Conservation (phyloP, 306 rosid species). For the Arachis stenosperma region DNA sequence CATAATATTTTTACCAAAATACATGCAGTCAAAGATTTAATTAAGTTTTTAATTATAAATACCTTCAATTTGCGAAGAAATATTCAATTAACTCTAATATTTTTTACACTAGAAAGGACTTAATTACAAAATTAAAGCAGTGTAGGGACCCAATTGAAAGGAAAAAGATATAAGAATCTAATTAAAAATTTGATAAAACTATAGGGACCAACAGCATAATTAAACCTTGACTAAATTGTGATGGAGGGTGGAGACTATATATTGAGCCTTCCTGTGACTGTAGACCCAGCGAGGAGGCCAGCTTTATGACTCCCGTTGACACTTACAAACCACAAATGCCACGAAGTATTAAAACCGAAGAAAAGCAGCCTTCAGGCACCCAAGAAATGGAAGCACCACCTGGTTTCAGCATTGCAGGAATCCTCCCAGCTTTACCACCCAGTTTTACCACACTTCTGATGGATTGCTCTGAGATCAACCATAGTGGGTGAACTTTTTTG, state of each 20-base stretch:
- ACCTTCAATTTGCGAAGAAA: too few relatives aligned
- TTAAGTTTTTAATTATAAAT: too few relatives aligned
- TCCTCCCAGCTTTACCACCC: slow-evolving; percentile 71
- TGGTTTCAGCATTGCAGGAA: slow-evolving; percentile 43
- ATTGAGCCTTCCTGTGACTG: slow-evolving; percentile 40
- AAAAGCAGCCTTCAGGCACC: slow-evolving; percentile 42
- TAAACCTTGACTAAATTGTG: neutral
- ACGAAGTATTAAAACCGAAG: slow-evolving; percentile 42
- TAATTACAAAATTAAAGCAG: too few relatives aligned
- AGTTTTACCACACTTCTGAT: slow-evolving; percentile 71
- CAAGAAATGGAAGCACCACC: slow-evolving; percentile 44
- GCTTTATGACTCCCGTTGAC: slow-evolving; percentile 49
- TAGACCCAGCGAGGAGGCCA: slow-evolving; percentile 59
- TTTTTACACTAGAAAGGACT: too few relatives aligned
- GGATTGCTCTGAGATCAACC: slow-evolving; percentile 52
- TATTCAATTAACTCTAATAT: too few relatives aligned
- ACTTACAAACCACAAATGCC: slow-evolving; percentile 64
- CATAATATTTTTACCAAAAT: too few relatives aligned
- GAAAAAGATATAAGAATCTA: too few relatives aligned
- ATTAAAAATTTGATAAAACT: too few relatives aligned
- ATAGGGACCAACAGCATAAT: too few relatives aligned
- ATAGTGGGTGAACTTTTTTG: slow-evolving; percentile 47
- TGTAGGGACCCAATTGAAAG: too few relatives aligned
- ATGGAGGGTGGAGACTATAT: slow-evolving; percentile 29
- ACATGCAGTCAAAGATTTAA: too few relatives aligned